phyloP scores from a whole-genome alignment of 805 yeast genomes.

The Pichia membranifaciens region DNA sequence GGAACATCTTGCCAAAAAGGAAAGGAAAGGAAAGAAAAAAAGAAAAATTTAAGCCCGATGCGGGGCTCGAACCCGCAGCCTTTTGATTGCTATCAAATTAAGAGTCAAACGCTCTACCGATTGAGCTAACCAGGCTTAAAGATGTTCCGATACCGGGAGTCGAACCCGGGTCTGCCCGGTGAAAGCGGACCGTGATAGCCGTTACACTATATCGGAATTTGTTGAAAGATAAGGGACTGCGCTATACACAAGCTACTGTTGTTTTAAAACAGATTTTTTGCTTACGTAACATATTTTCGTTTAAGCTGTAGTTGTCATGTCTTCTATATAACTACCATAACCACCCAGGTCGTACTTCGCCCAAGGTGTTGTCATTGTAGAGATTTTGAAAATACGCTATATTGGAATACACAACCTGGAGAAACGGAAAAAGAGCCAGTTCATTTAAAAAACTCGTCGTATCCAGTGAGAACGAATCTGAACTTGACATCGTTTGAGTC shows the following conservation, averaged over 20 bases:
- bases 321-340: too few relatives aligned
- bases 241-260: neutral
- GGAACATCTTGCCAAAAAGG: neutral
- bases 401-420: too few relatives aligned
- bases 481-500: conserved; percentile 45
- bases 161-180: conserved; percentile 41
- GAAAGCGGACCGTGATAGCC: conserved; percentile 40
- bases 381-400: too few relatives aligned
- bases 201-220: conserved; percentile 35
- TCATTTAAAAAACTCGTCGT: conserved; percentile 30
- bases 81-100: conserved; percentile 10
- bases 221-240: neutral
- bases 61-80: conserved; percentile 17
- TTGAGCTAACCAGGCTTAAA: conserved; percentile 14
- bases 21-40: neutral
- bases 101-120: conserved; percentile 16
- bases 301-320: too few relatives aligned
- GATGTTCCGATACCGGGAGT: conserved; percentile 37
- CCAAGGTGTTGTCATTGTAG: too few relatives aligned
- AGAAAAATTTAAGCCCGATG: conserved; percentile 12
- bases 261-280: neutral
- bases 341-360: too few relatives aligned
- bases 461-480: conserved; percentile 47
- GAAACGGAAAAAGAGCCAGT: too few relatives aligned
- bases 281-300: too few relatives aligned